These are phyloP conservation scores for Diversispora eburnea DNA, from an alignment of 192 early-diverging fungal genomes.

Conservation along the genomic window DNA sequence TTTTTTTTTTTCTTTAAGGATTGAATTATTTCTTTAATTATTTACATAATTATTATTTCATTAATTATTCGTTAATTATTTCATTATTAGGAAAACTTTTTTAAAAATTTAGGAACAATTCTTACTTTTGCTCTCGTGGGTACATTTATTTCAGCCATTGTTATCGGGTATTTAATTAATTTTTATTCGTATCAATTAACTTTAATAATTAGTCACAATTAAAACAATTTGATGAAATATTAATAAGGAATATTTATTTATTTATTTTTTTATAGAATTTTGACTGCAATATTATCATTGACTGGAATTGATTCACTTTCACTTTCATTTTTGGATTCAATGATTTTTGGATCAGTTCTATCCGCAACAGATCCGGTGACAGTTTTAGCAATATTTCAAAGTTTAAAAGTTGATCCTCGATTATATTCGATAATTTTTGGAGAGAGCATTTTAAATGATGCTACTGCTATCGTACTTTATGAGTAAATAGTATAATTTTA, in stretches of 20 bases:
- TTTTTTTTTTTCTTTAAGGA: too few species aligned
- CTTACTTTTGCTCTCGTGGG: constrained; percentile 91
- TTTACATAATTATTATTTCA: neutral
- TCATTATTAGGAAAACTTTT: constrained; percentile 63
- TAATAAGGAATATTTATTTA: neutral
- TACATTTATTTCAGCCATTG: constrained; percentile 85
- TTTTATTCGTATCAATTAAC: too few species aligned
- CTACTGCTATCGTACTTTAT: constrained; percentile 97
- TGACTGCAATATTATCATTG: constrained; percentile 66
- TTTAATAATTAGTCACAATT: too few species aligned
- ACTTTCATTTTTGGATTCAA: constrained; percentile 83
- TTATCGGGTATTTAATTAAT: constrained; percentile 65
- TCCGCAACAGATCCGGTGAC: constrained; percentile 98
- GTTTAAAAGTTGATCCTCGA: constrained; percentile 90
- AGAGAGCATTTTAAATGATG: constrained; percentile 92
- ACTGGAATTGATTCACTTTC: constrained; percentile 67
- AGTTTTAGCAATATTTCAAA: constrained; percentile 90
- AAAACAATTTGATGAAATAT: neutral
- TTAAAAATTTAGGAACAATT: constrained; percentile 85
- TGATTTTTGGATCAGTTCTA: constrained; percentile 92
- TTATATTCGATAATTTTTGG: constrained; percentile 97
- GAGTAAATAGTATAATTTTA: constrained; percentile 35
- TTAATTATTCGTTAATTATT: neutral
- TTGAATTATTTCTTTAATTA: neutral
- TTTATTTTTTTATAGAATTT: constrained; percentile 40